Evolutionary conservation across 2,329 filamentous ascomycete genomes (phyloP).

Genomic region (Ceratocystis eucalypticola): DNA sequence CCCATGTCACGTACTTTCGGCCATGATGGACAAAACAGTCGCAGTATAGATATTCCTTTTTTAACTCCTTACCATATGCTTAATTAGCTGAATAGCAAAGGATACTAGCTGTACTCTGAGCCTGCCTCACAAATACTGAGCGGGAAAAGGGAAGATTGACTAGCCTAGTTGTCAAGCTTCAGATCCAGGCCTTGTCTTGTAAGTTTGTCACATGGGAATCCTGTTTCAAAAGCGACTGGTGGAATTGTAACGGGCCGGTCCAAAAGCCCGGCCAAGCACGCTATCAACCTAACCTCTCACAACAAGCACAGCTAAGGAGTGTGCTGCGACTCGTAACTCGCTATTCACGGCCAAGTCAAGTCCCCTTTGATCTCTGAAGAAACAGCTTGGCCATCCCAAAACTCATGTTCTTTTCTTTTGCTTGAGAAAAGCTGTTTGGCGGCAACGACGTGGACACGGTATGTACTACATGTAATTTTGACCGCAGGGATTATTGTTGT

Average conservation of each 20-base stretch:
- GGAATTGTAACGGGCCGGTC: neutral
- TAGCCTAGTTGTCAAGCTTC: neutral
- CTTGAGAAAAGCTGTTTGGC: neutral
- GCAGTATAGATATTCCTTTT: too few species aligned
- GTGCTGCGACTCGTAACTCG: neutral
- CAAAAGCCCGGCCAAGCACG: neutral
- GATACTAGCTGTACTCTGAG: neutral
- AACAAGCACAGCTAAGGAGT: neutral
- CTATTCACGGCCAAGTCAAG: neutral
- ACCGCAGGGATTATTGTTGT: too few species aligned
- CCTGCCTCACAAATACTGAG: neutral
- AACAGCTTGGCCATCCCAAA: neutral
- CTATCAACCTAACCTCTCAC: neutral
- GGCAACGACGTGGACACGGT: too few species aligned
- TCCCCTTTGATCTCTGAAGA: neutral
- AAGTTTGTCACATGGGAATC: neutral
- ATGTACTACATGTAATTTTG: too few species aligned
- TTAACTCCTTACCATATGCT: too few species aligned
- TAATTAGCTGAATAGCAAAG: too few species aligned
- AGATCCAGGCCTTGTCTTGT: neutral
- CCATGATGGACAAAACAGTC: too few species aligned
- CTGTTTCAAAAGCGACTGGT: neutral
- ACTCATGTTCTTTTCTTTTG: neutral
- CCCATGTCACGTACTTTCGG: too few species aligned
- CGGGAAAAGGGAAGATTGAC: neutral